Evolutionary conservation across 805 yeast genomes (phyloP).

Genomic region (Kodamaea hsintzibuensis): DNA sequence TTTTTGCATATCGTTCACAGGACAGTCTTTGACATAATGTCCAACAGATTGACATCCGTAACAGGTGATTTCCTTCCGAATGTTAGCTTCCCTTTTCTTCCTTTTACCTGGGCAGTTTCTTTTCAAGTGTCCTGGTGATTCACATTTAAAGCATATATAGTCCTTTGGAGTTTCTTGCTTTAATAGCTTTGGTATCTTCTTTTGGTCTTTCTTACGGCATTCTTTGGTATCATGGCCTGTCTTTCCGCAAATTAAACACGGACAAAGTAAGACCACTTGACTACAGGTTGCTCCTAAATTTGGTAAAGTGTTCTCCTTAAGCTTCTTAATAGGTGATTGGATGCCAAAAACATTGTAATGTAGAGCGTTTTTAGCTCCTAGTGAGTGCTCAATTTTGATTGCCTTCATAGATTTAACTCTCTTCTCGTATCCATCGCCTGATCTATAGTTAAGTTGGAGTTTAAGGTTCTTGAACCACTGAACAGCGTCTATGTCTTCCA

Average conservation of each 20-base stretch:
- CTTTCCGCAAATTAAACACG: not conserved
- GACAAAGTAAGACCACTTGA: no score
- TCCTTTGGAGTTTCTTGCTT: not conserved
- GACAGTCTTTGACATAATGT: not conserved
- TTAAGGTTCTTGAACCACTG: not conserved
- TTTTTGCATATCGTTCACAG: not conserved
- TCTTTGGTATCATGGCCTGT: not conserved
- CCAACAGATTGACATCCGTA: not conserved
- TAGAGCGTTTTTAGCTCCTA: no score
- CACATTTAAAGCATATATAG: not conserved
- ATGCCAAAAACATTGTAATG: no score
- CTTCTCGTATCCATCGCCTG: not conserved
- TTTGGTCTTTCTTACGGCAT: not conserved
- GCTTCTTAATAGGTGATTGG: no score
- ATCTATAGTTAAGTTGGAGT: not conserved
- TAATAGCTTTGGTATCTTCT: not conserved
- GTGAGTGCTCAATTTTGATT: no score
- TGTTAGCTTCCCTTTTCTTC: not conserved
- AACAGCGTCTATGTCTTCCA: not conserved
- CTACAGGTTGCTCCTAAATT: no score
- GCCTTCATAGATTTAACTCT: no score
- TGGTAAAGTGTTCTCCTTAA: no score
- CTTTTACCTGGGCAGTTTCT: not conserved
- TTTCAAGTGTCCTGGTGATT: not conserved
- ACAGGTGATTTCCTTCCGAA: not conserved